Evolutionary conservation across 2,329 filamentous ascomycete genomes (phyloP).

Genomic region (Penicillium occitanis): DNA sequence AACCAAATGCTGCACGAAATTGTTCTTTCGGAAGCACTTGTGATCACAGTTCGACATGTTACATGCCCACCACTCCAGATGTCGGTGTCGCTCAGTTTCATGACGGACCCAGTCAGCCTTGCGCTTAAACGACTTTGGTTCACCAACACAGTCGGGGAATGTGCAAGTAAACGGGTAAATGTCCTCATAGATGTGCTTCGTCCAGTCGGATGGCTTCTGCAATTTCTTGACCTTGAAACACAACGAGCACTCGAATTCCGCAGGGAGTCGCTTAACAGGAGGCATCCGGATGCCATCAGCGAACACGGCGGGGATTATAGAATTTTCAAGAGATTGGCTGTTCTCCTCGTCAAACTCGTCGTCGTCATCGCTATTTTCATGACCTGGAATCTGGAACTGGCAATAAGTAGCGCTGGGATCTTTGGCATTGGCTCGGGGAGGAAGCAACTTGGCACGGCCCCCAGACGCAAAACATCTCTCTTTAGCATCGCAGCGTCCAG

Average conservation of each 20-base stretch:
- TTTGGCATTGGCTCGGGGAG: constrained; percentile 54
- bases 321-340: constrained; percentile 65
- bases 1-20: constrained; percentile 89
- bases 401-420: constrained; percentile 58
- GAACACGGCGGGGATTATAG: constrained; percentile 71
- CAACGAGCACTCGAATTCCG: constrained; percentile 84
- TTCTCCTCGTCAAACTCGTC: constrained; percentile 57
- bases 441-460: constrained; percentile 63
- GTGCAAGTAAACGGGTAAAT: constrained; percentile 92
- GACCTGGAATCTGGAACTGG: constrained; percentile 56
- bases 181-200: constrained; percentile 92
- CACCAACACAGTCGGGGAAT: constrained; percentile 71
- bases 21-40: constrained; percentile 82
- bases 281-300: constrained; percentile 79
- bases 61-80: constrained; percentile 89
- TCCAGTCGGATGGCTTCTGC: constrained; percentile 92
- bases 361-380: constrained; percentile 53
- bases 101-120: constrained; percentile 96
- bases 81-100: constrained; percentile 86
- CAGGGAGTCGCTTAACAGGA: constrained; percentile 72
- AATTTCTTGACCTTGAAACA: constrained; percentile 85
- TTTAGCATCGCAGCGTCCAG: constrained; percentile 60
- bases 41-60: constrained; percentile 78
- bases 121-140: constrained; percentile 88
- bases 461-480: constrained; percentile 65